Base-by-base conservation (phyloP, 208 protist genomes). In the Strigomonas culicis region DNA sequence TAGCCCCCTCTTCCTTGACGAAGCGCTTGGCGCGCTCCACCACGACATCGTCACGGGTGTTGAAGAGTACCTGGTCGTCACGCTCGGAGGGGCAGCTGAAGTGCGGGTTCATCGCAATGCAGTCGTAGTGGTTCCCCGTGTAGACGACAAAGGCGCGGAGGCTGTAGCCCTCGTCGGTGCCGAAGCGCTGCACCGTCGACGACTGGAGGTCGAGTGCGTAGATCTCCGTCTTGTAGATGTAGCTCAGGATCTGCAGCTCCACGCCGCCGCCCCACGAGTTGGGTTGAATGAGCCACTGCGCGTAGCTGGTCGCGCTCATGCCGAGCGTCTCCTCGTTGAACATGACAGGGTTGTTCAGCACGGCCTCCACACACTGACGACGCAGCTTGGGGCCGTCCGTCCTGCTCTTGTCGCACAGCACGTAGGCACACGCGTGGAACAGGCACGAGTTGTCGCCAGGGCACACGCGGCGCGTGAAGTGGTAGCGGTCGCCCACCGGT, bases 401-500 rank as follows among this genome's bases (percentile, higher is more conserved):
- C 46, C 84, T 77, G 61, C 76, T 93, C 73, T 92, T 89, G 68
- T 95, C 63, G 46, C 88, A 74, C 59, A 97, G 72, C 11, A 97
- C 80, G 77, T 98, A 98, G 10, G 90, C 90, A 34, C 86, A 85
- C 15, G 91, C 82, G 67, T 97, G 94, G 63, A 98, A 98, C 3
- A 98, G 75, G 65, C 97, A 98, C 17, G 86, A 95, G 70, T 98
- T 98, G 68, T 98, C 95, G n/a, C 81, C 79, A 1, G 93, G 90
- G 47, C 96, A 94, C 21, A 79, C 65, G 15, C 95, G 90, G 21
- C 93, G 87, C 0, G 77, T 86, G 70, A 98, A 95, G 75, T 90
- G 84, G 21, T 81, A 85, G 28, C 61, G 72, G 44, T 94, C 82
- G 7, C 74, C 69, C 0, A 79, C 71, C 17, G 90, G 88, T 0